Percentiles rank a stretch among this genome's conserved stretches.
These are phyloP conservation scores for Hypocrella siamensis DNA, from an alignment of 2,329 filamentous ascomycete species.

Conservation along the genomic window DNA sequence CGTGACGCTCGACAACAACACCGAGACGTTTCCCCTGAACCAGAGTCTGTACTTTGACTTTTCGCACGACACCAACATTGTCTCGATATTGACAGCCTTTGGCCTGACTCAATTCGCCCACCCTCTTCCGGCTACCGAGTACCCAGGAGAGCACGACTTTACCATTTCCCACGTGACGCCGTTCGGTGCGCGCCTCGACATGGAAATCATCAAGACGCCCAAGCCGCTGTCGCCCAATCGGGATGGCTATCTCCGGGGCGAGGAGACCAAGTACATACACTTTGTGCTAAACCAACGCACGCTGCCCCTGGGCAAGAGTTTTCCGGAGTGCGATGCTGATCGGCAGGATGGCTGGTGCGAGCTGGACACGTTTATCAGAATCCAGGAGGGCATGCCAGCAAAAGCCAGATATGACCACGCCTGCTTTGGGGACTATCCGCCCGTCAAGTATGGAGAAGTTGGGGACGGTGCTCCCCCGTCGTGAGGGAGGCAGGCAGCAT, in stretches of 20 bases:
- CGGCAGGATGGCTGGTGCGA: constrained; percentile 68
- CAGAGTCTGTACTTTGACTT: constrained; percentile 67
- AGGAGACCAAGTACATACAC: constrained; percentile 53
- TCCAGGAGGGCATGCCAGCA: constrained; percentile 42
- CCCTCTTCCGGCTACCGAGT: constrained; percentile 36
- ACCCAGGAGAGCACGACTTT: constrained; percentile 44
- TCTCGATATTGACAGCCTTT: constrained; percentile 55
- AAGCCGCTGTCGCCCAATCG: constrained; percentile 42
- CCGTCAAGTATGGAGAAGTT: constrained; percentile 21
- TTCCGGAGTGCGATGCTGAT: constrained; percentile 43
- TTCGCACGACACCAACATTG: constrained; percentile 61
- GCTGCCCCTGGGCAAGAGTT: constrained; percentile 50
- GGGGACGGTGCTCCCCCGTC: constrained; percentile 19
- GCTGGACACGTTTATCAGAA: constrained; percentile 47
- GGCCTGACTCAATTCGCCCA: constrained; percentile 54
- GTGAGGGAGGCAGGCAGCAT: too few species aligned
- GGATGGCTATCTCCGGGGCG: constrained; percentile 33
- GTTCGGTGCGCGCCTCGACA: constrained; percentile 57
- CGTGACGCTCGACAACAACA: constrained; percentile 52
- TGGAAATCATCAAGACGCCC: constrained; percentile 57
- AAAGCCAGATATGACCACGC: constrained; percentile 47
- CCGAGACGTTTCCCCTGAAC: constrained; percentile 55
- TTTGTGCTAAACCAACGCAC: constrained; percentile 63
- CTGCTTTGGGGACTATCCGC: constrained; percentile 42
- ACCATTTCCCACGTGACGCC: constrained; percentile 53